These are phyloP conservation scores for Cubamyces lactineus DNA, from an alignment of 768 basidiomycete species.

Conservation along the genomic window DNA sequence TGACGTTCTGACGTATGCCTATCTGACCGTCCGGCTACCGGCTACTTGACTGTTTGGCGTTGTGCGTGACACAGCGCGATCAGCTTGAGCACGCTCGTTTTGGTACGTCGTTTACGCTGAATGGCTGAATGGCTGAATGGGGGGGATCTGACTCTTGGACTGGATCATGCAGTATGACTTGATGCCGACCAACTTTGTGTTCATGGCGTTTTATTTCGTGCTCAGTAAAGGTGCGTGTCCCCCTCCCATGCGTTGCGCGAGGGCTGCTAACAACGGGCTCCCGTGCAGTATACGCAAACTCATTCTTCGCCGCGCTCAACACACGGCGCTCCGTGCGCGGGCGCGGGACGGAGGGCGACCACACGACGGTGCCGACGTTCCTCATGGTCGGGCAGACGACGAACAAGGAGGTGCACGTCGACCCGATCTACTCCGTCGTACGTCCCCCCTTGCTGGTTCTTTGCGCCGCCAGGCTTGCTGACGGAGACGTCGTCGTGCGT, in stretches of 20 bases:
- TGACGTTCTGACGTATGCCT: no score
- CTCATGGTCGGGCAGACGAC: constrained; percentile 35
- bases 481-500: not conserved
- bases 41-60: not conserved
- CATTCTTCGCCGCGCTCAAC: constrained; percentile 70
- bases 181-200: constrained; percentile 58
- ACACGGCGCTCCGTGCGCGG: constrained; percentile 59
- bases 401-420: constrained; percentile 21
- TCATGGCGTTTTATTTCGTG: constrained; percentile 63
- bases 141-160: not conserved
- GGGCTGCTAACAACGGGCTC: no score
- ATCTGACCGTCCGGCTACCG: no score
- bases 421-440: constrained; percentile 19
- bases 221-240: constrained; percentile 60
- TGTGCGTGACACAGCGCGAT: constrained; percentile 39
- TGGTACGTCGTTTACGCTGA: constrained; percentile 46
- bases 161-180: constrained; percentile 52
- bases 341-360: constrained; percentile 52
- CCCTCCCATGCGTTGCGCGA: constrained; percentile 1
- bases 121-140: no score
- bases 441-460: constrained; percentile 1
- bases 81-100: constrained; percentile 53
- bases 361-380: constrained; percentile 32
- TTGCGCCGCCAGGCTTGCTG: no score
- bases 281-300: constrained; percentile 64